Evolutionary conservation across 2,329 filamentous ascomycete genomes (phyloP).

Genomic region (Ilyonectria sp.): DNA sequence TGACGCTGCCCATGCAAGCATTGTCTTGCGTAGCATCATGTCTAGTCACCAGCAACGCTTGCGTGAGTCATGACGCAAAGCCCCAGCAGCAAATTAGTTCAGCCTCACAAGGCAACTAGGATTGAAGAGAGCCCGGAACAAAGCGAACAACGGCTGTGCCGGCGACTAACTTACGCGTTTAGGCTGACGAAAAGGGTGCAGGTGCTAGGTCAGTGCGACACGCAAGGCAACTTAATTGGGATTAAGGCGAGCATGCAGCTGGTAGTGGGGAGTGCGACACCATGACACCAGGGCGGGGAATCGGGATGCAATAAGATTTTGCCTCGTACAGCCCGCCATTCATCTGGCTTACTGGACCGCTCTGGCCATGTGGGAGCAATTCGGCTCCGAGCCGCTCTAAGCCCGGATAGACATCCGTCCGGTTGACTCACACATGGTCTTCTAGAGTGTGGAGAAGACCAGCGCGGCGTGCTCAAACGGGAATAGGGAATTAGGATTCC

Average conservation of each 20-base stretch:
- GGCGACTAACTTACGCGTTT: conserved; percentile 21
- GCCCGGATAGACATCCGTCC: conserved; percentile 10
- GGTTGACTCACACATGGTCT: conserved; percentile 15
- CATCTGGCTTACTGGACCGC: not conserved
- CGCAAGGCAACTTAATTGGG: conserved; percentile 22
- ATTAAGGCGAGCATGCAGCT: conserved; percentile 3
- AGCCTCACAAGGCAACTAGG: conserved; percentile 24
- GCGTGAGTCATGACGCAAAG: conserved; percentile 48
- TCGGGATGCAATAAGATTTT: not conserved
- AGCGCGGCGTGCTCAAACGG: not conserved
- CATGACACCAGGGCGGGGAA: not conserved
- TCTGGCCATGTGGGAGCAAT: not conserved
- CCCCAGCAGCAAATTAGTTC: not conserved
- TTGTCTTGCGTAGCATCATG: conserved; percentile 32
- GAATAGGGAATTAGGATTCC: conserved; percentile 1
- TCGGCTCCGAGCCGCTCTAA: not conserved
- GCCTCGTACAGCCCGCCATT: not conserved
- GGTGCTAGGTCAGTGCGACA: conserved; percentile 6
- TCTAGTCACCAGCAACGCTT: conserved; percentile 22
- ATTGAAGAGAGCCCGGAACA: conserved; percentile 19
- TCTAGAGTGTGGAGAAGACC: conserved; percentile 10
- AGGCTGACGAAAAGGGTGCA: conserved; percentile 35
- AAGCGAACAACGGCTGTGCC: conserved; percentile 2
- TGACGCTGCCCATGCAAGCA: not conserved
- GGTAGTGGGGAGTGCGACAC: not conserved